These are phyloP conservation scores for Fusarium penzigii DNA, from an alignment of 2,329 filamentous ascomycete species.

Conservation along the genomic window DNA sequence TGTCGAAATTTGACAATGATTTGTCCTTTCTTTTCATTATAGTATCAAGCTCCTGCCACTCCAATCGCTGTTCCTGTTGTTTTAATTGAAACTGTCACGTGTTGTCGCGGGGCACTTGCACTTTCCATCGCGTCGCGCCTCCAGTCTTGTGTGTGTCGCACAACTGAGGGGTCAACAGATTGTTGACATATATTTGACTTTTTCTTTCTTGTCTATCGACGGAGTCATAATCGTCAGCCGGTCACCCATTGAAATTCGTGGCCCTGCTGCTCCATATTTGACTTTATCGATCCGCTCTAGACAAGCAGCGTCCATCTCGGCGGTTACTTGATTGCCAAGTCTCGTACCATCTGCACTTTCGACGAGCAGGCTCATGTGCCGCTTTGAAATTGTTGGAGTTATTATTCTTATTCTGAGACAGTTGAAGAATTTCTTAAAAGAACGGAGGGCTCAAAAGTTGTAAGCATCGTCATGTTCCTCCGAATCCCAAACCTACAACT, in stretches of 20 bases:
- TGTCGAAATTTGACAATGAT: no score
- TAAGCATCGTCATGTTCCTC: conserved; percentile 6
- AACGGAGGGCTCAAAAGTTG: conserved; percentile 34
- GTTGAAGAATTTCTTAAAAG: conserved; percentile 42
- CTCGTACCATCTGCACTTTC: conserved; percentile 5
- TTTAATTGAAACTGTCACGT: neutral
- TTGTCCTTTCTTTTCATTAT: neutral
- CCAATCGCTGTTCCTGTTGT: neutral
- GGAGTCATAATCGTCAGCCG: neutral
- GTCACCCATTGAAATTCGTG: neutral
- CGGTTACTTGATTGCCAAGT: neutral
- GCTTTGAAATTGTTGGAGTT: conserved; percentile 53
- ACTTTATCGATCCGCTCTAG: neutral
- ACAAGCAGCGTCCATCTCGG: neutral
- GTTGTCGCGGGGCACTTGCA: neutral
- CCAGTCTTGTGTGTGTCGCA: neutral
- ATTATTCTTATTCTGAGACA: conserved; percentile 50
- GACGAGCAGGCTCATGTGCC: conserved; percentile 46
- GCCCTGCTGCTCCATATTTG: neutral
- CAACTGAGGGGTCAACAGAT: neutral
- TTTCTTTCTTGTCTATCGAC: neutral
- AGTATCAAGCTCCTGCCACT: neutral
- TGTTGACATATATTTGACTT: neutral
- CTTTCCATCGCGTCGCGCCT: neutral
- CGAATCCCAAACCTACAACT: neutral